These are phyloP conservation scores for Mycosphaerella sp. DNA, from an alignment of 2,329 filamentous ascomycete species.

Conservation along the genomic window DNA sequence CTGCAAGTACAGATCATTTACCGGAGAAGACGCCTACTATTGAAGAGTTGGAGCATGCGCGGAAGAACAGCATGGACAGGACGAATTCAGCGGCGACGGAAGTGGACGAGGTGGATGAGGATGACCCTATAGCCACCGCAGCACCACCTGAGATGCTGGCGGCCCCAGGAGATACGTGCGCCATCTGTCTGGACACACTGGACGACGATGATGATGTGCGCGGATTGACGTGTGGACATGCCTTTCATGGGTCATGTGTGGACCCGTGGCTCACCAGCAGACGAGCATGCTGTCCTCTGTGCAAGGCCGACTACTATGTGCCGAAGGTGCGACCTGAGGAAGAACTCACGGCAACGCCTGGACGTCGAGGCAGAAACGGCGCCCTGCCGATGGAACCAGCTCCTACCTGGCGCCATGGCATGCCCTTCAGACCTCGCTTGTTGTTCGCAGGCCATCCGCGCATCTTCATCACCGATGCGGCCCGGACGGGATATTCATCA, in stretches of 20 bases:
- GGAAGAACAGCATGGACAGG: slow-evolving; percentile 18
- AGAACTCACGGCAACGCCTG: slow-evolving; percentile 27
- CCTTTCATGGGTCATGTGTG: slow-evolving; percentile 91
- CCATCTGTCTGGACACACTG: slow-evolving; percentile 89
- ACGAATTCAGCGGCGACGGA: slow-evolving; percentile 40
- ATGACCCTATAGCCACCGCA: slow-evolving; percentile 73
- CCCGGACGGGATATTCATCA: slow-evolving; percentile 7
- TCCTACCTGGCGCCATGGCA: slow-evolving; percentile 25
- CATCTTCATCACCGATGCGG: slow-evolving; percentile 22
- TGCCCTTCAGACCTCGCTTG: slow-evolving; percentile 27
- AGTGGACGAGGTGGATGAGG: slow-evolving; percentile 61
- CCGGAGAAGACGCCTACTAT: slow-evolving; percentile 31
- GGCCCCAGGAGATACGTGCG: slow-evolving; percentile 84
- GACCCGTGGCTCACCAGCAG: slow-evolving; percentile 95
- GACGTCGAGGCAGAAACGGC: slow-evolving; percentile 9
- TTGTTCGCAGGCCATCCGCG: slow-evolving; percentile 24
- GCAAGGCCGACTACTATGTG: slow-evolving; percentile 95
- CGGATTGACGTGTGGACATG: slow-evolving; percentile 91
- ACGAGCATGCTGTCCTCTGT: slow-evolving; percentile 91
- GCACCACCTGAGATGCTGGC: slow-evolving; percentile 73
- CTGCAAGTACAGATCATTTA: slow-evolving; percentile 25
- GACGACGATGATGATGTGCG: slow-evolving; percentile 95
- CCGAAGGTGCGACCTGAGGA: slow-evolving; percentile 75
- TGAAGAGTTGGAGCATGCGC: slow-evolving; percentile 30
- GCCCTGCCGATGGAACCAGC: slow-evolving; percentile 25